These are phyloP conservation scores for Sistotremastrum niveocremeum DNA, from an alignment of 768 basidiomycete genomes.

Conservation along the genomic window DNA sequence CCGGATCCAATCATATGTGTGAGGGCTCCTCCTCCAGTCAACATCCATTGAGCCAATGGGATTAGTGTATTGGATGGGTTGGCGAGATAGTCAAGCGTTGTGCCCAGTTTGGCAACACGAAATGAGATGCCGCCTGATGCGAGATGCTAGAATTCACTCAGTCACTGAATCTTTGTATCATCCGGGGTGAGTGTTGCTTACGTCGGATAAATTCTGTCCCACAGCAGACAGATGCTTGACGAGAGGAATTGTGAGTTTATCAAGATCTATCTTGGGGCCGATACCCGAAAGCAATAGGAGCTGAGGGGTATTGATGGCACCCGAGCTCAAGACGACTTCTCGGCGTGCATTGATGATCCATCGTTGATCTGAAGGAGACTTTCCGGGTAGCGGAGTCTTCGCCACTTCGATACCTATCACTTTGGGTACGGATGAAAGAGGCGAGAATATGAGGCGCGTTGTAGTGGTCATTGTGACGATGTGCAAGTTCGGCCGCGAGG, in stretches of 20 bases:
- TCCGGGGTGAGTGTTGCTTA: too few species aligned
- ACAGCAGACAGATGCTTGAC: slow-evolving; percentile 22
- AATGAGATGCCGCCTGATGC: neutral
- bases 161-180: neutral
- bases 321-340: slow-evolving; percentile 11
- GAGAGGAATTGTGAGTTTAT: slow-evolving; percentile 8
- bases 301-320: slow-evolving; percentile 15
- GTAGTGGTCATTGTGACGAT: too few species aligned
- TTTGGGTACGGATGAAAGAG: too few species aligned
- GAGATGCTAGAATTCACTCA: neutral
- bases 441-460: too few species aligned
- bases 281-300: slow-evolving; percentile 18
- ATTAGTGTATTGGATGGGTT: neutral
- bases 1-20: slow-evolving; percentile 23
- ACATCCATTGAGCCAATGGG: neutral
- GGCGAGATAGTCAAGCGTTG: neutral
- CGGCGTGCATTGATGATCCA: slow-evolving; percentile 7
- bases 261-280: slow-evolving; percentile 11
- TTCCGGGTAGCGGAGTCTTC: neutral
- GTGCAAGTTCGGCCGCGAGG: too few species aligned
- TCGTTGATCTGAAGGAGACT: slow-evolving; percentile 1
- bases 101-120: neutral
- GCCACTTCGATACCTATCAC: too few species aligned
- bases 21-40: neutral
- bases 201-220: slow-evolving; percentile 24